These are phyloP conservation scores for Dendrothele bispora DNA, from an alignment of 768 basidiomycete species.

Conservation along the genomic window DNA sequence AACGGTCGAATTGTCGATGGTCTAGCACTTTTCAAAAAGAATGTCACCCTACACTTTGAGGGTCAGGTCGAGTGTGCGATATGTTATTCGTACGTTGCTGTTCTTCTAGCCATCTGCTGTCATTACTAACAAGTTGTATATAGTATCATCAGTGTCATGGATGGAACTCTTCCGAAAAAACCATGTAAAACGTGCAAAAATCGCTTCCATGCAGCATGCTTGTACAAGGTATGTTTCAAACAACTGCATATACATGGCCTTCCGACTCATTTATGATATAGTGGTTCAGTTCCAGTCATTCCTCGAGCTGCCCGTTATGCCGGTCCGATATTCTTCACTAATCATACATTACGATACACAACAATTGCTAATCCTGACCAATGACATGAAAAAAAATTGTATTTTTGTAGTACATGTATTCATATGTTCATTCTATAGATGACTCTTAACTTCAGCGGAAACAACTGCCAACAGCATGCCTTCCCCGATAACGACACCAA, in stretches of 20 bases:
- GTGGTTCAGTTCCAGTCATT: conserved; percentile 92
- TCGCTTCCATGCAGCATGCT: conserved; percentile 86
- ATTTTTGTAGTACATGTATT: too few species aligned
- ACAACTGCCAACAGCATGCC: too few species aligned
- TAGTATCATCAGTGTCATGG: conserved; percentile 90
- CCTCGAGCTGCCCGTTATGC: conserved; percentile 89
- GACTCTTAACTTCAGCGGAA: too few species aligned
- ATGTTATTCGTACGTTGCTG: conserved; percentile 76
- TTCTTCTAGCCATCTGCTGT: conserved; percentile 3
- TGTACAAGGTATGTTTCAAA: conserved; percentile 70
- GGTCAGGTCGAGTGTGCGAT: conserved; percentile 97
- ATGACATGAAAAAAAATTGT: too few species aligned
- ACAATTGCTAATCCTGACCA: too few species aligned
- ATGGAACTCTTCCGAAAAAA: conserved; percentile 84
- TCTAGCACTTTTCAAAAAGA: conserved; percentile 88
- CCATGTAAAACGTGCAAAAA: conserved; percentile 95
- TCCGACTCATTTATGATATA: conserved; percentile 25
- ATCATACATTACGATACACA: too few species aligned
- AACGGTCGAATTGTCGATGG: conserved; percentile 91
- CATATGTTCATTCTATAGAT: too few species aligned
- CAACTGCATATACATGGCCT: background rate
- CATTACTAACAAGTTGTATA: background rate
- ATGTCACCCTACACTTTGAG: conserved; percentile 90
- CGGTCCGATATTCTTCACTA: conserved; percentile 68
- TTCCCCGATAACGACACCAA: too few species aligned